Conservation (phyloP, 75 land plant genomes). For the Picea sitchensis region DNA sequence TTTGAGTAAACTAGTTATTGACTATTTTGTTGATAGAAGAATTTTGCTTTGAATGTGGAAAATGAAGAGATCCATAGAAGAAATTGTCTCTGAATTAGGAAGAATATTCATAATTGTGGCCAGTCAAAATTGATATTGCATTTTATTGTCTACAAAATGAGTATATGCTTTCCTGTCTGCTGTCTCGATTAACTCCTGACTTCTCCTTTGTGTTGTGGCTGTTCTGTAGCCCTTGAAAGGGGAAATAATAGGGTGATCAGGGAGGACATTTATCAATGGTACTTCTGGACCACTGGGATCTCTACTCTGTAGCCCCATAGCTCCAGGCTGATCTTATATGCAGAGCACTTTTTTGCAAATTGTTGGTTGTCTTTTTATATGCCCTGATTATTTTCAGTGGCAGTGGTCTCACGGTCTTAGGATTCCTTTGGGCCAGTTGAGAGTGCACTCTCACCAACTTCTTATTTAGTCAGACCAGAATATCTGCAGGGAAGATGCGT, state of each 20-base stretch:
- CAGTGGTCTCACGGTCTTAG: too few relatives aligned
- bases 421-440: too few relatives aligned
- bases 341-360: too few relatives aligned
- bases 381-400: too few relatives aligned
- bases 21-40: not conserved
- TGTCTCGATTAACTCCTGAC: not conserved
- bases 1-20: not conserved
- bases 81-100: not conserved
- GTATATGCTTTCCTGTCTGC: not conserved
- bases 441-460: too few relatives aligned
- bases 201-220: not conserved
- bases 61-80: not conserved
- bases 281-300: not conserved
- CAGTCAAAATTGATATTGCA: not conserved
- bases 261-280: not conserved
- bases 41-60: not conserved
- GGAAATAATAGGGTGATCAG: not conserved
- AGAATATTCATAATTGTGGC: not conserved
- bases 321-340: too few relatives aligned
- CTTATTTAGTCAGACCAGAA: too few relatives aligned
- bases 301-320: too few relatives aligned
- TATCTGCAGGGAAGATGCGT: too few relatives aligned
- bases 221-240: not conserved
- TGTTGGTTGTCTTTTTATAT: too few relatives aligned
- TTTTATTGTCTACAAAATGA: not conserved